phyloP scores from a whole-genome alignment of 2,329 filamentous ascomycete species.

The Paramyrothecium sp. region DNA sequence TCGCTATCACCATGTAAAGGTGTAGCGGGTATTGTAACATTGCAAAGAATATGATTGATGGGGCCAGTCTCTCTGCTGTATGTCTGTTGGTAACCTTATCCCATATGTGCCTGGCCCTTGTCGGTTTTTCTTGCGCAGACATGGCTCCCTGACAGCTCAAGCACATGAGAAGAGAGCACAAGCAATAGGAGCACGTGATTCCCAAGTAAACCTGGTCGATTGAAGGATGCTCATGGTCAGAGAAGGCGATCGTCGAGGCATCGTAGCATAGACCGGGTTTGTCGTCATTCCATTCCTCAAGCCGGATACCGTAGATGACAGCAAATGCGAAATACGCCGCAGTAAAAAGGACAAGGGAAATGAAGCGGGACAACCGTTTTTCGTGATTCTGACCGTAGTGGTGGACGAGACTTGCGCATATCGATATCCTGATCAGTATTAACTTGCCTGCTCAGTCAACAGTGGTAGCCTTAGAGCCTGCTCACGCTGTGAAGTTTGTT shows the following conservation, averaged over 20 bases:
- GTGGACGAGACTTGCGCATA: conserved; percentile 2
- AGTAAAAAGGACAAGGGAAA: background rate
- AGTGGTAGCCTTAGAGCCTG: background rate
- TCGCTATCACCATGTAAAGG: conserved; percentile 7
- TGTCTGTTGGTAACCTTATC: background rate
- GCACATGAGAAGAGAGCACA: background rate
- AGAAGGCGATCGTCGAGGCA: background rate
- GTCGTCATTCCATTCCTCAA: conserved; percentile 1
- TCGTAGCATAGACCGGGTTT: conserved; percentile 1
- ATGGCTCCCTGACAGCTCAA: background rate
- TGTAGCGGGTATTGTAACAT: conserved; percentile 5
- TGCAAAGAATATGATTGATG: background rate
- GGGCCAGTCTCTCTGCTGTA: background rate
- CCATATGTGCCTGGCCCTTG: background rate
- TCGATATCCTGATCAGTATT: background rate
- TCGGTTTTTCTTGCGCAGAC: background rate
- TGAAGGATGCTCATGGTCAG: background rate
- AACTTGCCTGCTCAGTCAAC: background rate
- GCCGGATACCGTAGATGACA: background rate
- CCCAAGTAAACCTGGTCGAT: conserved; percentile 2
- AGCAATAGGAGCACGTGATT: conserved; percentile 2
- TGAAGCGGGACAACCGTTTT: background rate
- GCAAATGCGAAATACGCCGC: background rate
- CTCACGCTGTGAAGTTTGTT: conserved; percentile 3
- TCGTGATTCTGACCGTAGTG: background rate